Conservation (phyloP, 2,329 filamentous ascomycete genomes). For the Pestalotiopsis fici region DNA sequence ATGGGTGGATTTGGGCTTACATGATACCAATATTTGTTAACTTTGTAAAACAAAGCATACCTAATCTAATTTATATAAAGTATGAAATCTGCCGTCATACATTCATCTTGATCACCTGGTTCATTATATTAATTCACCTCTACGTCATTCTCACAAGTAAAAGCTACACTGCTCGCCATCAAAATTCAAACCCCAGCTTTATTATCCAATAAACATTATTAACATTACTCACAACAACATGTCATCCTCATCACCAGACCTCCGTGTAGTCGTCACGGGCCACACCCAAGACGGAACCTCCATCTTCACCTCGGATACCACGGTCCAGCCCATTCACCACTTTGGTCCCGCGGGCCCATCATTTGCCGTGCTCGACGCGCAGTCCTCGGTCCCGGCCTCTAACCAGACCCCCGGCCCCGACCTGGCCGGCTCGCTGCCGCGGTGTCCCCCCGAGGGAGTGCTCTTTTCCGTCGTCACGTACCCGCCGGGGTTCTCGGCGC, state of each 20-base stretch:
- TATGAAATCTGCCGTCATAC: too few species aligned
- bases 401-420: slow-evolving; percentile 20
- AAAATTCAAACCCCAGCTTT: not conserved
- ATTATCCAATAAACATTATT: too few species aligned
- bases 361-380: slow-evolving; percentile 32
- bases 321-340: slow-evolving; percentile 26
- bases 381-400: slow-evolving; percentile 29
- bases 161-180: not conserved
- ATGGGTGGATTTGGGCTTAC: too few species aligned
- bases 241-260: slow-evolving; percentile 6
- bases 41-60: too few species aligned
- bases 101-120: too few species aligned
- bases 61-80: too few species aligned
- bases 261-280: slow-evolving; percentile 30
- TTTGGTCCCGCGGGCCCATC: slow-evolving; percentile 29
- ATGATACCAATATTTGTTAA: too few species aligned
- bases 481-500: slow-evolving; percentile 26
- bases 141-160: not conserved
- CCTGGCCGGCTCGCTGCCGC: slow-evolving; percentile 26
- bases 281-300: slow-evolving; percentile 30
- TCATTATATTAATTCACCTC: too few species aligned
- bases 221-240: not conserved
- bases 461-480: slow-evolving; percentile 34
- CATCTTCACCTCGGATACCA: slow-evolving; percentile 29
- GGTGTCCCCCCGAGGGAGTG: slow-evolving; percentile 35